These are phyloP conservation scores for Anthracocystis walkeri DNA, from an alignment of 1,284 basidiomycete species.

Conservation along the genomic window DNA sequence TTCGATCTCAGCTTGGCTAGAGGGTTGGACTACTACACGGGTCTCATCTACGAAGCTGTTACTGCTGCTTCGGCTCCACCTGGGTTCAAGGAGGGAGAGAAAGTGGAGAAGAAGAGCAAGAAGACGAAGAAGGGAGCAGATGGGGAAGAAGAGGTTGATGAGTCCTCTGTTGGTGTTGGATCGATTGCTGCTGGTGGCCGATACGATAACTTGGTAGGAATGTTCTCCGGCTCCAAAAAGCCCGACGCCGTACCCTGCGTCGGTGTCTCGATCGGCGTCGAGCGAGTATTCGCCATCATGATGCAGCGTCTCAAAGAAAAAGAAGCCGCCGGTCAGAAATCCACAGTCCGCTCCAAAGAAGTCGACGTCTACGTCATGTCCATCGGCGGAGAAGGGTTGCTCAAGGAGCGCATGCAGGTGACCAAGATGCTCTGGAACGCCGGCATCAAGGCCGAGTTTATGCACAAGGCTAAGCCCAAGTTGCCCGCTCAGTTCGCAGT, in stretches of 20 bases:
- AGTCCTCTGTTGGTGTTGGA: conserved; percentile 91
- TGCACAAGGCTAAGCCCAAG: conserved; percentile 86
- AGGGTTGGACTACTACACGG: conserved; percentile 98
- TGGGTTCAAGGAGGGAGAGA: conserved; percentile 72
- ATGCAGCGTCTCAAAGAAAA: conserved; percentile 84
- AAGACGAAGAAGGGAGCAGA: conserved; percentile 72
- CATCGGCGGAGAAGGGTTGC: conserved; percentile 88
- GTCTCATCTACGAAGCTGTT: conserved; percentile 97
- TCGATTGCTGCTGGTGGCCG: conserved; percentile 97
- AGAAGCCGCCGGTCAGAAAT: conserved; percentile 71
- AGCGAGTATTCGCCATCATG: conserved; percentile 93
- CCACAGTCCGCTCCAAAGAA: conserved; percentile 81
- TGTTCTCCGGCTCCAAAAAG: conserved; percentile 82
- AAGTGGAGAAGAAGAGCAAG: conserved; percentile 70
- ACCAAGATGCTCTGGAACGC: conserved; percentile 85
- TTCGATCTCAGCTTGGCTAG: conserved; percentile 97
- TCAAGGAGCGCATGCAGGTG: conserved; percentile 86
- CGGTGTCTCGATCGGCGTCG: conserved; percentile 91
- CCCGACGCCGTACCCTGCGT: conserved; percentile 88
- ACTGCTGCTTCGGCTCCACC: conserved; percentile 93
- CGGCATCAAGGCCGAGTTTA: conserved; percentile 94
- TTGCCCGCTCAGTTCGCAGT: conserved; percentile 82
- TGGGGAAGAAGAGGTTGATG: conserved; percentile 85
- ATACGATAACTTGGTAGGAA: conserved; percentile 95
- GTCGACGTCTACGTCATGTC: conserved; percentile 95